Percentiles rank a stretch among this genome's conserved stretches.
Conservation (phyloP, 2,329 filamentous ascomycete genomes). For the Sclerotinia sclerotiorum region DNA sequence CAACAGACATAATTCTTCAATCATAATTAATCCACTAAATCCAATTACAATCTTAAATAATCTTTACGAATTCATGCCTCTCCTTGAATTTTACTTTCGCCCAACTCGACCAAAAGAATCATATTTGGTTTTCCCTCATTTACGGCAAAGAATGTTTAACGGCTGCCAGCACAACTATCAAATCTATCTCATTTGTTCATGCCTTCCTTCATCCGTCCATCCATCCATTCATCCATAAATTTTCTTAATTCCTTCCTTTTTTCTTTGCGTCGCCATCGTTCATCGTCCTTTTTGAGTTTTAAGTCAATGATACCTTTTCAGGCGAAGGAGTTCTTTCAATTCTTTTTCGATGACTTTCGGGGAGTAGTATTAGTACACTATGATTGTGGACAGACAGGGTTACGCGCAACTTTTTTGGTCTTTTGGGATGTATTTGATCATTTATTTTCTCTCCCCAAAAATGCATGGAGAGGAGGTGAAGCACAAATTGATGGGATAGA, state of each 20-base stretch:
- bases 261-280: background rate
- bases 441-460: background rate
- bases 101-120: conserved; percentile 13
- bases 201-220: conserved; percentile 8
- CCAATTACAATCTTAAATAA: background rate
- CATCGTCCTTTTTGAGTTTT: background rate
- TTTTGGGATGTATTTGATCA: conserved; percentile 13
- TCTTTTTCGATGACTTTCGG: conserved; percentile 8
- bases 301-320: conserved; percentile 17
- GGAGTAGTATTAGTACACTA: conserved; percentile 9
- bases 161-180: conserved; percentile 16
- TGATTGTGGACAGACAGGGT: background rate
- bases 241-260: conserved; percentile 8
- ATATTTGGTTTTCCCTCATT: conserved; percentile 1
- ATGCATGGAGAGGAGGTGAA: conserved; percentile 3
- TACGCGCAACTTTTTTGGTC: conserved; percentile 11
- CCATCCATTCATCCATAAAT: conserved; percentile 7
- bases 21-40: background rate
- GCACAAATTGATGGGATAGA: conserved; percentile 1
- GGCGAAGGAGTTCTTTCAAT: conserved; percentile 17
- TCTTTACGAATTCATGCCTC: conserved; percentile 22
- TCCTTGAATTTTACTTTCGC: conserved; percentile 19
- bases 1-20: conserved; percentile 17
- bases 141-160: conserved; percentile 20
- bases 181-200: conserved; percentile 12